phyloP scores from a whole-genome alignment of 176 grass and related monocot genomes.

The Musa itinerans region DNA sequence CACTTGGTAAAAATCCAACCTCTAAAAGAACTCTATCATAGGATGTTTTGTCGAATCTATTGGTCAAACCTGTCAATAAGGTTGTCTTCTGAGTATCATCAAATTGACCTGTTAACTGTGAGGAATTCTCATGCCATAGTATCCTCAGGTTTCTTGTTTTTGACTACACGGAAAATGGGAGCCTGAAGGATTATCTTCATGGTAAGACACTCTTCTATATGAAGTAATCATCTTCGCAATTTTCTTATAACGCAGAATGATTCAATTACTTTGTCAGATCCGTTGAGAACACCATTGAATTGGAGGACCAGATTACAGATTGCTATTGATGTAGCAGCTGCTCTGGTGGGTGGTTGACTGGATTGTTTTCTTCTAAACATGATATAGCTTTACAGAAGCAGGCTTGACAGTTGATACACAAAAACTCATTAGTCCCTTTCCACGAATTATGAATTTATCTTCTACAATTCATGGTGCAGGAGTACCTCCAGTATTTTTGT shows the following conservation, averaged over 20 bases:
- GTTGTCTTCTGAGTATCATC: neutral
- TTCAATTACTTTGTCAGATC: slow-evolving; percentile 38
- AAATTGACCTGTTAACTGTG: neutral
- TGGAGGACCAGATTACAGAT: slow-evolving; percentile 86
- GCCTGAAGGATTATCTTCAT: slow-evolving; percentile 71
- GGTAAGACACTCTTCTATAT: slow-evolving; percentile 30
- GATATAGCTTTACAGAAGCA: neutral
- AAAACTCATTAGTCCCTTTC: neutral
- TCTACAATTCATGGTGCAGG: slow-evolving; percentile 40
- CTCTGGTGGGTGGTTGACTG: slow-evolving; percentile 42
- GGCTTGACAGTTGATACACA: neutral
- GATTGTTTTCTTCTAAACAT: neutral
- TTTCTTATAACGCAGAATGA: neutral
- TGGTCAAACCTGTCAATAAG: neutral
- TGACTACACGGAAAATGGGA: slow-evolving; percentile 82
- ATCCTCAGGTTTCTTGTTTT: slow-evolving; percentile 73
- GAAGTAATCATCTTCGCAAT: neutral
- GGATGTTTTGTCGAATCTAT: neutral
- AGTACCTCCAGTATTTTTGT: slow-evolving; percentile 90
- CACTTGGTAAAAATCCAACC: neutral
- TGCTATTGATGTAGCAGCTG: slow-evolving; percentile 81
- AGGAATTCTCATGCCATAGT: neutral
- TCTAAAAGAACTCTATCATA: neutral
- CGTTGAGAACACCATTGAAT: slow-evolving; percentile 72
- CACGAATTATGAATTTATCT: neutral